A percentile compares a stretch with the other conserved stretches of the same genome.
These are phyloP conservation scores for Phaffomyces antillensis DNA, from an alignment of 805 yeast species.

Conservation along the genomic window DNA sequence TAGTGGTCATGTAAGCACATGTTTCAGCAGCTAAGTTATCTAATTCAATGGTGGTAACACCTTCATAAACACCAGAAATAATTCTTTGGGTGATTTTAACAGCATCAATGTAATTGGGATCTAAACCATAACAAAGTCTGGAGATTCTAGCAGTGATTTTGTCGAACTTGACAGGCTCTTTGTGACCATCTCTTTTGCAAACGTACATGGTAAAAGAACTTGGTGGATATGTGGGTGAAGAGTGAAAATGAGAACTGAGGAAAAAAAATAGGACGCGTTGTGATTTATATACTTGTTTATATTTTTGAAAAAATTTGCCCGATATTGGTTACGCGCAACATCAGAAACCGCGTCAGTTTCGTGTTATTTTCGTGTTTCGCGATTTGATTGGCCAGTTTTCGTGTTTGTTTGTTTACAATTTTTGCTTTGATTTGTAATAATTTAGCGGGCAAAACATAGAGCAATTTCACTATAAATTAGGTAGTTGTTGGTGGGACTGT, in stretches of 20 bases:
- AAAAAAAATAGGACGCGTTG: conserved; percentile 7
- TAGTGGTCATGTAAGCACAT: conserved; percentile 95
- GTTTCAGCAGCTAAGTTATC: conserved; percentile 90
- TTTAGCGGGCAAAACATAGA: too few relatives aligned
- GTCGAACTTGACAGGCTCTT: conserved; percentile 92
- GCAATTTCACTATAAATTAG: too few relatives aligned
- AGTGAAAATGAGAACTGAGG: neutral
- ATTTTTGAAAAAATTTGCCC: neutral
- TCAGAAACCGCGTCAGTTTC: conserved; percentile 4
- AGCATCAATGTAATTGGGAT: conserved; percentile 86
- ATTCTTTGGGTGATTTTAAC: conserved; percentile 94
- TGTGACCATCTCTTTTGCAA: conserved; percentile 86
- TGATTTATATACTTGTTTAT: conserved; percentile 3
- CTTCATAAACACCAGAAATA: conserved; percentile 93
- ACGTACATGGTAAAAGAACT: conserved; percentile 53
- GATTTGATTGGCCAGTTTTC: conserved; percentile 1
- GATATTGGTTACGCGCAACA: neutral
- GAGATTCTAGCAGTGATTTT: conserved; percentile 94
- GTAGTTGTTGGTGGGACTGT: too few relatives aligned
- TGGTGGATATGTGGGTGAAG: neutral
- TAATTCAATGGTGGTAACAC: conserved; percentile 88
- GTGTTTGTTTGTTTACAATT: conserved; percentile 4
- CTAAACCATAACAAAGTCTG: conserved; percentile 91
- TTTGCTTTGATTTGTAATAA: neutral
- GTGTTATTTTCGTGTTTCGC: conserved; percentile 7